Percentiles rank a stretch among this genome's conserved stretches.
These are phyloP conservation scores for Teunomyces kruisii DNA, from an alignment of 805 yeast species.

Conservation along the genomic window DNA sequence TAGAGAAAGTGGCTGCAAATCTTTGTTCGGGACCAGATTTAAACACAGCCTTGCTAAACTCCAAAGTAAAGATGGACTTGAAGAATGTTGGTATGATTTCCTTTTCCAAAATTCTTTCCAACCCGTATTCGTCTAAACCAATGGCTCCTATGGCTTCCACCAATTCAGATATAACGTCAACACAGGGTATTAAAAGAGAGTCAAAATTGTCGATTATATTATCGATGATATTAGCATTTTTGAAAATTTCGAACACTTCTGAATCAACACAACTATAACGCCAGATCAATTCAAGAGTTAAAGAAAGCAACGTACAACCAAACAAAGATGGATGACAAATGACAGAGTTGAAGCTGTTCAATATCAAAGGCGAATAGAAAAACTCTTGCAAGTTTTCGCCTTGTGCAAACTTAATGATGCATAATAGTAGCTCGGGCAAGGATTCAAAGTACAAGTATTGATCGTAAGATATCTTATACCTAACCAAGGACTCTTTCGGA, in stretches of 20 bases:
- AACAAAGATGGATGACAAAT: constrained; percentile 57
- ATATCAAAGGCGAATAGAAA: constrained; percentile 72
- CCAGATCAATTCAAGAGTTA: constrained; percentile 61
- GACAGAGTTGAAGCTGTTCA: constrained; percentile 58
- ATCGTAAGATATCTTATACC: constrained; percentile 24
- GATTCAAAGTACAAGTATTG: constrained; percentile 44
- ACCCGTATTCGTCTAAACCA: constrained; percentile 72
- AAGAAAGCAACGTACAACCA: constrained; percentile 66
- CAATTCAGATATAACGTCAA: constrained; percentile 57
- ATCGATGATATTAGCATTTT: constrained; percentile 73
- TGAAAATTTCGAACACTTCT: constrained; percentile 75
- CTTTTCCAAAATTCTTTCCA: constrained; percentile 50
- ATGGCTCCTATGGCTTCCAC: constrained; percentile 82
- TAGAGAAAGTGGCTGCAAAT: constrained; percentile 72
- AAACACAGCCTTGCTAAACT: constrained; percentile 54
- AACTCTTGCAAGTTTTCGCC: constrained; percentile 84
- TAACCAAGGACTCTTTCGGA: no score
- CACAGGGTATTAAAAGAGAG: constrained; percentile 54
- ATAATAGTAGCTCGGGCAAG: constrained; percentile 60
- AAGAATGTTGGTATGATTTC: constrained; percentile 45
- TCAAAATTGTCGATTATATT: constrained; percentile 59
- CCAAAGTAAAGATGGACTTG: constrained; percentile 46
- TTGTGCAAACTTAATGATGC: constrained; percentile 64
- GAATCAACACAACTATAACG: constrained; percentile 86
- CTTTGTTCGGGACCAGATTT: constrained; percentile 33